Conservation (phyloP, 2,329 filamentous ascomycete genomes). For the Hypoxylon sp. region DNA sequence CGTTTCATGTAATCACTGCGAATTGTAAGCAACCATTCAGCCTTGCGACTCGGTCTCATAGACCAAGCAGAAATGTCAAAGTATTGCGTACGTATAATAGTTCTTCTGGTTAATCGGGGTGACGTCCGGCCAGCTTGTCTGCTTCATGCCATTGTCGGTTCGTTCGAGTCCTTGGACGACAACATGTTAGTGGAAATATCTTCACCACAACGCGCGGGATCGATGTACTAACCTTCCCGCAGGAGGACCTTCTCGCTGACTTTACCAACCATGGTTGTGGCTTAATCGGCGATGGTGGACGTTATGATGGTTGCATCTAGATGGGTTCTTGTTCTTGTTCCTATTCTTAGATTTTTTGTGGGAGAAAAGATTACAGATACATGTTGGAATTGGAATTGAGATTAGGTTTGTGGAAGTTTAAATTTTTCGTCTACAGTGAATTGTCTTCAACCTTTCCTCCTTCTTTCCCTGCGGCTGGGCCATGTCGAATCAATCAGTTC, state of each 20-base stretch:
- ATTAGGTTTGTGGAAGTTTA: conserved; percentile 13
- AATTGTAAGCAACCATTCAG: conserved; percentile 43
- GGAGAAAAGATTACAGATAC: conserved; percentile 19
- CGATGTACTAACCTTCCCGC: conserved; percentile 65
- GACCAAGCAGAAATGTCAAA: neutral
- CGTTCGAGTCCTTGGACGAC: conserved; percentile 82
- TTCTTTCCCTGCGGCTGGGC: conserved; percentile 34
- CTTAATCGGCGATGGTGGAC: conserved; percentile 22
- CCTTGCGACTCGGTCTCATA: neutral
- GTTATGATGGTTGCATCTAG: conserved; percentile 26
- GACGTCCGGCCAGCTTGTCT: conserved; percentile 93
- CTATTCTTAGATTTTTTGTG: conserved; percentile 1
- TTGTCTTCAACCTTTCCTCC: conserved; percentile 32
- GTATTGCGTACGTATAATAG: conserved; percentile 84
- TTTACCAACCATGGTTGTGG: conserved; percentile 69
- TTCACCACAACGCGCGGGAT: conserved; percentile 7
- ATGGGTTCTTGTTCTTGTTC: conserved; percentile 11
- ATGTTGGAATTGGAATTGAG: conserved; percentile 28
- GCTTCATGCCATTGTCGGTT: conserved; percentile 98
- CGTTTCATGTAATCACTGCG: conserved; percentile 95
- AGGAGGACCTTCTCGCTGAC: conserved; percentile 74
- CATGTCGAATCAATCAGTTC: conserved; percentile 37
- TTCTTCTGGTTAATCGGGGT: conserved; percentile 99
- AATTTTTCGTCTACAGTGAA: conserved; percentile 27
- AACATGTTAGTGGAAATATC: conserved; percentile 35